phyloP scores from a whole-genome alignment of 1,139 yeast species.

The Geotrichum reessii region DNA sequence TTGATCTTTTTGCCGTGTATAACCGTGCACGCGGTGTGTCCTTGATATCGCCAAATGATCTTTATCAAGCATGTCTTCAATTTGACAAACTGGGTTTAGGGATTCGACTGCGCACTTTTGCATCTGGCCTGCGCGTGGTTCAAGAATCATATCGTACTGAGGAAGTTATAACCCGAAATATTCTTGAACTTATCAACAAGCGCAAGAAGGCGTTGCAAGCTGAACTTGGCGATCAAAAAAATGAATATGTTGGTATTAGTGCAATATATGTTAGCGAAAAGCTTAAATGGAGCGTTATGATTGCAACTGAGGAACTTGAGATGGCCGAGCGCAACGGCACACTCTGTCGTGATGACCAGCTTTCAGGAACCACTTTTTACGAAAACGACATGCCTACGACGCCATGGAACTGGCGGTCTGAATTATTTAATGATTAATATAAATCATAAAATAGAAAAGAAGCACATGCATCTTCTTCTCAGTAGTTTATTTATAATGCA shows the following conservation, averaged over 20 bases:
- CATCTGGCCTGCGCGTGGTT: constrained; percentile 43
- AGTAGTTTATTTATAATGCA: constrained; percentile 13
- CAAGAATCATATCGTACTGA: constrained; percentile 40
- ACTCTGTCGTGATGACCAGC: constrained; percentile 60
- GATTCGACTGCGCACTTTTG: constrained; percentile 39
- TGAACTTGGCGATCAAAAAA: background rate
- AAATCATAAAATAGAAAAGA: background rate
- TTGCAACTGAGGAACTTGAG: constrained; percentile 63
- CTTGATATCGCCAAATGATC: constrained; percentile 53
- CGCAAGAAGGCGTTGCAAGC: background rate
- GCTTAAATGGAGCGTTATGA: constrained; percentile 63
- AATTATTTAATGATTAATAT: constrained; percentile 9
- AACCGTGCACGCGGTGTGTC: constrained; percentile 58
- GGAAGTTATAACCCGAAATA: constrained; percentile 33
- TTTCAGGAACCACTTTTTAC: constrained; percentile 50
- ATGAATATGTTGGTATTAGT: constrained; percentile 36
- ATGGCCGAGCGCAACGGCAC: constrained; percentile 53
- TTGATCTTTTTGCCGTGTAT: constrained; percentile 56
- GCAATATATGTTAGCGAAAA: constrained; percentile 48
- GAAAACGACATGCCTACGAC: constrained; percentile 20
- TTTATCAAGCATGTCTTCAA: constrained; percentile 46
- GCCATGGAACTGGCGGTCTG: constrained; percentile 12
- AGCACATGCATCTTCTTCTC: background rate
- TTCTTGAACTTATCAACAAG: constrained; percentile 34
- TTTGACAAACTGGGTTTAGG: constrained; percentile 47